Evolutionary conservation across 208 protist genomes (phyloP).

Genomic region (Crithidia sp.): DNA sequence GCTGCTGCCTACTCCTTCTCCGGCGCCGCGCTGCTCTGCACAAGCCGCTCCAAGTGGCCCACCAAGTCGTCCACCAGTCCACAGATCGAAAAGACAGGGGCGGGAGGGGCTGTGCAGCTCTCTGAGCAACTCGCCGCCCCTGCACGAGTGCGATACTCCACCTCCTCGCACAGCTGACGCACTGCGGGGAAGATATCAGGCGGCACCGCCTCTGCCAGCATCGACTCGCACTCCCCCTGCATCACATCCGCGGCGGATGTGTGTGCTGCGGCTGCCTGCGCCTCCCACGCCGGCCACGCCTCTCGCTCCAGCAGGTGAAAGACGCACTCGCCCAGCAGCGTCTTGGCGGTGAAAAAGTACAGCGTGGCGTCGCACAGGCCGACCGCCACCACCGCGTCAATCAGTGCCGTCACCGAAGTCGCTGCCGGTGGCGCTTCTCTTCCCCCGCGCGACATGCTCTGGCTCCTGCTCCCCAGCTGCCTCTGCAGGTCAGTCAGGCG

Average conservation of each 20-base stretch:
- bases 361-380: constrained; percentile 79
- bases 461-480: not conserved
- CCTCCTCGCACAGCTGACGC: constrained; percentile 6
- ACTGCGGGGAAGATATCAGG: not conserved
- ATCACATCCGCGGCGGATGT: too few relatives aligned
- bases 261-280: not conserved
- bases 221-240: too few relatives aligned
- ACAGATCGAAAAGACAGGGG: constrained; percentile 35
- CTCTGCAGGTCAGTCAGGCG: constrained; percentile 8
- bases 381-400: constrained; percentile 82
- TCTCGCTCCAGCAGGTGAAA: constrained; percentile 51
- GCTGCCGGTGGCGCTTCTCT: not conserved
- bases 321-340: constrained; percentile 59
- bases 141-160: constrained; percentile 19
- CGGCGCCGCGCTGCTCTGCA: not conserved
- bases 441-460: not conserved
- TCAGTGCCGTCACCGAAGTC: constrained; percentile 44
- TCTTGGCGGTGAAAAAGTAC: constrained; percentile 65
- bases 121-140: not conserved
- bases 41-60: constrained; percentile 16
- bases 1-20: too few relatives aligned
- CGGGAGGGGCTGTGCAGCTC: not conserved
- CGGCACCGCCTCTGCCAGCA: too few relatives aligned
- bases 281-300: constrained; percentile 25
- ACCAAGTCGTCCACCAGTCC: constrained; percentile 37